These are phyloP conservation scores for Solanum okadae DNA, from an alignment of 257 asterid genomes.

Conservation along the genomic window DNA sequence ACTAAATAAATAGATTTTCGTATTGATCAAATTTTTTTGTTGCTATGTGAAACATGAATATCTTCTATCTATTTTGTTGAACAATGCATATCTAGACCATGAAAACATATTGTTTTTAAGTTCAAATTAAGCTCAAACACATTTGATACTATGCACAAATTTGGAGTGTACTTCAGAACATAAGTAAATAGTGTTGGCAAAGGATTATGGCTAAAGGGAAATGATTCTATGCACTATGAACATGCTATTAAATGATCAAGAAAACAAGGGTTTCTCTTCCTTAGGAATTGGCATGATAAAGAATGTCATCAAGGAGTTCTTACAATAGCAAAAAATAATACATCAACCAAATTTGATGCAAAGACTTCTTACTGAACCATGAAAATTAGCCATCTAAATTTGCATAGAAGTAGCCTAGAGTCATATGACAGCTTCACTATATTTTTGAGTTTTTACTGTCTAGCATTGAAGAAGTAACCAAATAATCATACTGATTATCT, in stretches of 20 bases:
- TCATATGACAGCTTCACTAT: background rate
- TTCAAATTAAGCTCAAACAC: background rate
- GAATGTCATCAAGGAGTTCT: background rate
- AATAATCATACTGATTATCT: background rate
- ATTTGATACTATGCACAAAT: background rate
- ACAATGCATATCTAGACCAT: background rate
- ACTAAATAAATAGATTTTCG: background rate
- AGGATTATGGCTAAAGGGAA: background rate
- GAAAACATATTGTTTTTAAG: background rate
- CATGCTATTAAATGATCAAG: background rate
- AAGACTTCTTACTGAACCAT: background rate
- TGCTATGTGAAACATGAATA: background rate
- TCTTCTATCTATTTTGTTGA: background rate
- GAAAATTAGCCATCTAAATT: background rate
- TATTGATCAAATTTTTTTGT: background rate
- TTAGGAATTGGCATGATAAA: background rate
- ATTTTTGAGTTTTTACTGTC: background rate
- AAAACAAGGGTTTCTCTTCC: background rate
- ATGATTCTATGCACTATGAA: background rate
- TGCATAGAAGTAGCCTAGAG: background rate
- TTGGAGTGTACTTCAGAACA: background rate
- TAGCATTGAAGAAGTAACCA: background rate
- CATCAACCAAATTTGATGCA: background rate
- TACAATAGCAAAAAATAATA: background rate
- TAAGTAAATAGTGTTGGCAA: background rate